Conservation (phyloP, 768 basidiomycete species). For the Rhodotorula diobovata region DNA sequence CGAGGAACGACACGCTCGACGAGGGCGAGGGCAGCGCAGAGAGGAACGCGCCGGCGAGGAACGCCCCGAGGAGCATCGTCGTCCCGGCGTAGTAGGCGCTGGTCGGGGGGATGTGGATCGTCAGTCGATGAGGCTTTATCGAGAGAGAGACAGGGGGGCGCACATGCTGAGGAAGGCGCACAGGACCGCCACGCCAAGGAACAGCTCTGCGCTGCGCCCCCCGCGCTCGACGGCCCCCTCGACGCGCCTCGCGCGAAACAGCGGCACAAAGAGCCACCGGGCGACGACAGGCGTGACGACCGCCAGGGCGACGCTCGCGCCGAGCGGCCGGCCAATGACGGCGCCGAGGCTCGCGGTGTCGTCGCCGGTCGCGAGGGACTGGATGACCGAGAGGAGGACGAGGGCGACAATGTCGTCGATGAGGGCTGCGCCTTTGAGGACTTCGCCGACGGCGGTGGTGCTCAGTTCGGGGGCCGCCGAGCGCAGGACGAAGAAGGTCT, state of each 20-base stretch:
- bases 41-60: slow-evolving; percentile 57
- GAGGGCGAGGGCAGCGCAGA: slow-evolving; percentile 44
- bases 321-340: slow-evolving; percentile 55
- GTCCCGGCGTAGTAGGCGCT: slow-evolving; percentile 55
- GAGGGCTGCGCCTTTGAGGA: slow-evolving; percentile 61
- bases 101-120: too few species aligned
- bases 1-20: slow-evolving; percentile 30
- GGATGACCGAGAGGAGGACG: slow-evolving; percentile 58
- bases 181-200: slow-evolving; percentile 15
- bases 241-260: slow-evolving; percentile 15
- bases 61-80: slow-evolving; percentile 62
- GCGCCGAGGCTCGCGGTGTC: not conserved
- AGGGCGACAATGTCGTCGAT: slow-evolving; percentile 64
- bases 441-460: slow-evolving; percentile 56
- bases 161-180: slow-evolving; percentile 32
- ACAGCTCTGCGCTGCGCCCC: not conserved
- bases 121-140: not conserved
- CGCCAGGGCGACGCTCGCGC: slow-evolving; percentile 58
- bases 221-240: not conserved
- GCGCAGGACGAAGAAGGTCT: slow-evolving; percentile 57
- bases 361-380: slow-evolving; percentile 26
- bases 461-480: slow-evolving; percentile 47
- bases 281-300: slow-evolving; percentile 50
- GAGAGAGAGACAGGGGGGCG: not conserved
- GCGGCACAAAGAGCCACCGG: slow-evolving; percentile 42